phyloP scores from a whole-genome alignment of 116 monocot genomes.

The Trichopus zeylanicus region DNA sequence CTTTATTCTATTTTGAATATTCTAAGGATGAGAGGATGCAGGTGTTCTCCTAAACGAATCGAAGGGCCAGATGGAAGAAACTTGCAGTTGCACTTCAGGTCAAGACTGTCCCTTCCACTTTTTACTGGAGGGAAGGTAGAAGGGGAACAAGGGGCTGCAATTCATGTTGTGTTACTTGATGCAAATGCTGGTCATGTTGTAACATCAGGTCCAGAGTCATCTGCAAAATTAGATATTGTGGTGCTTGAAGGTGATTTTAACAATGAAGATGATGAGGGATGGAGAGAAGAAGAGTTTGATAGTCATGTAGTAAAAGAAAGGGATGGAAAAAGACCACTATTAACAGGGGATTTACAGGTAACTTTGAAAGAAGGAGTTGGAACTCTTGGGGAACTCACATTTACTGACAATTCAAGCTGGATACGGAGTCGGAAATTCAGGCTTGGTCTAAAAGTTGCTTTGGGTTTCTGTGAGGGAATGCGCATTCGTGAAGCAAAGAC shows the following conservation, averaged over 20 bases:
- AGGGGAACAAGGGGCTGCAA: slow-evolving; percentile 86
- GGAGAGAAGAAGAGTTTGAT: slow-evolving; percentile 84
- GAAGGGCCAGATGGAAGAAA: slow-evolving; percentile 89
- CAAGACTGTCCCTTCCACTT: slow-evolving; percentile 70
- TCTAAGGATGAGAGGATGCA: slow-evolving; percentile 19
- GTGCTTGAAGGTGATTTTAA: slow-evolving; percentile 96
- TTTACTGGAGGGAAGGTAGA: slow-evolving; percentile 93
- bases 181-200: slow-evolving; percentile 58
- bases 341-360: slow-evolving; percentile 87
- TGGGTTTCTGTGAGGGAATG: slow-evolving; percentile 55
- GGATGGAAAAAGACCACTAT: slow-evolving; percentile 91
- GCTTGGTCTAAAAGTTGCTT: slow-evolving; percentile 54
- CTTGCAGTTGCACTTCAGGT: slow-evolving; percentile 59
- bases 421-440: slow-evolving; percentile 88
- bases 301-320: slow-evolving; percentile 78
- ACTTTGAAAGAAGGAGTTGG: slow-evolving; percentile 91
- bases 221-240: slow-evolving; percentile 71
- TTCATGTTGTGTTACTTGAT: slow-evolving; percentile 91
- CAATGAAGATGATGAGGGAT: slow-evolving; percentile 81
- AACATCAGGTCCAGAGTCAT: slow-evolving; percentile 81
- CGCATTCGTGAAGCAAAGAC: slow-evolving; percentile 71
- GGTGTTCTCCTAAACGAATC: slow-evolving; percentile 71
- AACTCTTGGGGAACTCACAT: slow-evolving; percentile 79
- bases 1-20: not conserved
- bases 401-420: slow-evolving; percentile 97